Evolutionary conservation across 805 yeast species (phyloP), one percentile per base, ranked within the genome.

Genomic region (Wickerhamiella azyma): DNA sequence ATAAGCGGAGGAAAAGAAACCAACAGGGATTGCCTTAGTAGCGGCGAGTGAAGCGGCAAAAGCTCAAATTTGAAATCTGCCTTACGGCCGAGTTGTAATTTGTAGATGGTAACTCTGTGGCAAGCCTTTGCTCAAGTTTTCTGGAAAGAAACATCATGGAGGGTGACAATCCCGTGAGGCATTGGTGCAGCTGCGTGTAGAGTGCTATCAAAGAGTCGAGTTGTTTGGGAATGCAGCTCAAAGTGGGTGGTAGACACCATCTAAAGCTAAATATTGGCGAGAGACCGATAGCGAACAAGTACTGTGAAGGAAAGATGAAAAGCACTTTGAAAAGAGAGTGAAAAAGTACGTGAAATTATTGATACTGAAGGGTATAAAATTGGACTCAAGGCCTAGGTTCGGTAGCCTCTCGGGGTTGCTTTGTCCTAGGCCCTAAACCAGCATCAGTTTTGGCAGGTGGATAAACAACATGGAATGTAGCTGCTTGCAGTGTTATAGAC

Each of bases 261-360:
- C 66, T 63, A 63, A 65, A 61, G 68, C 68, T 65, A 21, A 21
- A 21, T 62, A 64, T 64, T 62, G 67, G 69, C 67, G 66, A 64
- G 68, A 64, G 67, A 64, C 68, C 67, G 68, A 64, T 65, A 65
- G 67, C 67, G 66, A 64, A 64, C 68, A 65, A 64, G 68, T 64
- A 65, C 67, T 62, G 68, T 65, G 67, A 65, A 58, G 67, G 67
- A 65, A 64, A 65, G 68, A 64, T 65, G 67, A 64, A 64, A 65
- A 63, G 67, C 57, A 64, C 66, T 62, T 62, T 64, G 67, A 63
- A 21, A 21, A 21, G 24, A 63, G 63, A 64, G 68, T 64, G 67
- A 63, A 65, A 63, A 58, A 67, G 24, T 21, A 21, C 24, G 68
- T 65, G 67, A 64, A 63, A 63, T 63, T 63, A 66, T 62, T 64